These are phyloP conservation scores for Carex myosuroides DNA, from an alignment of 176 grass and related monocot genomes.

Conservation along the genomic window DNA sequence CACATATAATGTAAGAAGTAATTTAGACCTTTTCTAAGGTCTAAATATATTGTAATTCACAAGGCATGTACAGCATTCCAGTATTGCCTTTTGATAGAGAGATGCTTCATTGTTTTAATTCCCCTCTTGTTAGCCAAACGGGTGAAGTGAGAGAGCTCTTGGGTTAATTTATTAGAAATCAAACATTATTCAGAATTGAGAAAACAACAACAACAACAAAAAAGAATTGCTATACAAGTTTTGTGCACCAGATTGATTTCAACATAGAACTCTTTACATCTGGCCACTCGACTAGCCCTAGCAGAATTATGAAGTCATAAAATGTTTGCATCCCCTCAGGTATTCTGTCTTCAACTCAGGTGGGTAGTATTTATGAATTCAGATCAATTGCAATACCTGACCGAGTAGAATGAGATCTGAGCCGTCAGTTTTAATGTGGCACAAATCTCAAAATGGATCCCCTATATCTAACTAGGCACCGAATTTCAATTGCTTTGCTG, in stretches of 20 bases:
- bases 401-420: too few species aligned
- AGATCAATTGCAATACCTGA: too few species aligned
- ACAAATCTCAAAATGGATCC: too few species aligned
- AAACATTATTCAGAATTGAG: background rate
- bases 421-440: too few species aligned
- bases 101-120: background rate
- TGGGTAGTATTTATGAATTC: background rate
- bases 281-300: background rate
- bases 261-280: background rate
- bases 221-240: background rate
- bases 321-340: background rate
- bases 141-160: background rate
- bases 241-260: background rate
- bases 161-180: background rate
- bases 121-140: background rate
- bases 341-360: background rate
- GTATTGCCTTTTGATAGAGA: background rate
- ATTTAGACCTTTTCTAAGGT: background rate
- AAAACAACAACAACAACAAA: background rate
- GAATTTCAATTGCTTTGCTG: too few species aligned
- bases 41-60: constrained; percentile 17
- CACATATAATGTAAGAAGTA: constrained; percentile 15
- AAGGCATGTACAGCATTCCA: constrained; percentile 8
- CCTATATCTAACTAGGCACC: too few species aligned
- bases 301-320: background rate